Evolutionary conservation across 176 grass and related monocot genomes (phyloP), one percentile per base, ranked within the genome.

Genomic region (Cymbopogon citratus): DNA sequence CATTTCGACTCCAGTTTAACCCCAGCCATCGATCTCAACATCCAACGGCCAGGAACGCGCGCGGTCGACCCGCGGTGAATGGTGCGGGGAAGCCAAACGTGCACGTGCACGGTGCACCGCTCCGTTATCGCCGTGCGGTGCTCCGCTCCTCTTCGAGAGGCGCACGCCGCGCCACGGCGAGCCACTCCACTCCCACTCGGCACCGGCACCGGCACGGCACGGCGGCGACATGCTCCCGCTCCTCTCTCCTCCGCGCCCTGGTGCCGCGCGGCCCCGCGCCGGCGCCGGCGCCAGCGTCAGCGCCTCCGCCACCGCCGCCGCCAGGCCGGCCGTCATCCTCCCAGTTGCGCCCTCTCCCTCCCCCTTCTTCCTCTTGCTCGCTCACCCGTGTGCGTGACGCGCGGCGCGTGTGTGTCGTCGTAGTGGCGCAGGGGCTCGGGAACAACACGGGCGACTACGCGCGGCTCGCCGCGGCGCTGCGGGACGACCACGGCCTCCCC

Each of bases 401-500:
- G 57, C 45, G 71, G 83, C 73, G 73, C 40, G 83, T 80, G 8
- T 9, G 7, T 69, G 46, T 70, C 78, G 78, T 85, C 73, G 66
- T 89, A 89, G 83, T 78, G 76, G 51, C 59, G 89, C 92, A 95
- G 95, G 95, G 95, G 25, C 84, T 98, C 65, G 95, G 92, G 71
- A 98, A 98, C 89, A 98, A 95, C 91, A 89, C 86, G 41, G 86
- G 56, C 25, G 95, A 98, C 87, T 98, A 98, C 80, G 79, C 77
- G 48, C 74, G 65, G 65, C 87, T 95, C 35, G 66, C 81, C 8
- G 56, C 72, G 78, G 82, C 86, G 77, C 86, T 98, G 66, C 83
- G 76, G 80, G 82, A 98, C 36, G 73, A 57, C 66, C 90, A 98
- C 70, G 84, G 91, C 70, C 66, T 98, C 31, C 88, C 92, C 11